phyloP scores from a whole-genome alignment of 805 yeast genomes.

The Danielia reshetovae region DNA sequence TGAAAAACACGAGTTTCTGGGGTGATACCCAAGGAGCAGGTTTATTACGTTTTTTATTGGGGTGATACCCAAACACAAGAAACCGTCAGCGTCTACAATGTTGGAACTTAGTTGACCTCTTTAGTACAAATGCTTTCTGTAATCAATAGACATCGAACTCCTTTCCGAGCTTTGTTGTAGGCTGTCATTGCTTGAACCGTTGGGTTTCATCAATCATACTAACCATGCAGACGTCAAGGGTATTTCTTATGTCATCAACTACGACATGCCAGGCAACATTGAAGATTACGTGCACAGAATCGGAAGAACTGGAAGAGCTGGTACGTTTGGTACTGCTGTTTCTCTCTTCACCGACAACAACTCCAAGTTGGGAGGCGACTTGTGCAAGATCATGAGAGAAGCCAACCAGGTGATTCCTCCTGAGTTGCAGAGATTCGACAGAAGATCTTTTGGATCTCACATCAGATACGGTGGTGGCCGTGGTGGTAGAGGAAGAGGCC shows the following conservation, averaged over 20 bases:
- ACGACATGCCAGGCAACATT: constrained; percentile 96
- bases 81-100: too few relatives aligned
- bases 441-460: constrained; percentile 63
- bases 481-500: constrained; percentile 39
- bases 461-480: constrained; percentile 56
- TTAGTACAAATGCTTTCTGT: constrained; percentile 10
- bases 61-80: not conserved
- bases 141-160: constrained; percentile 22
- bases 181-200: constrained; percentile 2
- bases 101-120: not conserved
- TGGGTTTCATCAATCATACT: constrained; percentile 18
- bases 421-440: constrained; percentile 64
- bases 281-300: constrained; percentile 99
- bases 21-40: too few relatives aligned
- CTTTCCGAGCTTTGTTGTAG: constrained; percentile 12
- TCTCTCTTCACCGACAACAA: constrained; percentile 89
- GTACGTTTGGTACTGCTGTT: constrained; percentile 91
- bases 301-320: constrained; percentile 99
- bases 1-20: not conserved
- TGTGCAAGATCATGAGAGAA: constrained; percentile 86
- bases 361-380: constrained; percentile 83
- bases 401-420: constrained; percentile 90
- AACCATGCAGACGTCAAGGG: constrained; percentile 87
- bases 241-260: constrained; percentile 88
- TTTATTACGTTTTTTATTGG: not conserved